phyloP scores from a whole-genome alignment of 306 rosid genomes.

The Aeschynomene evenia region DNA sequence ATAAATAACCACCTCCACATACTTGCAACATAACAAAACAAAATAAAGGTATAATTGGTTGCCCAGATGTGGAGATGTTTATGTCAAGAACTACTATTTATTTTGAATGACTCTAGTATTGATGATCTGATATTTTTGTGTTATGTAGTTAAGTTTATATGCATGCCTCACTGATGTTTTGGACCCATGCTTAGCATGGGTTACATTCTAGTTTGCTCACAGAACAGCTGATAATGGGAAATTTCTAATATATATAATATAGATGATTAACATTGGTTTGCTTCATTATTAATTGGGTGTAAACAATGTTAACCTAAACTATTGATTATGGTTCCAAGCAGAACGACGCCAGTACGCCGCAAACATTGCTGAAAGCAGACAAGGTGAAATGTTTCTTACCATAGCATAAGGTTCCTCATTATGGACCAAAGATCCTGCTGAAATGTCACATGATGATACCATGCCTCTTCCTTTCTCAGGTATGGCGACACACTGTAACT shows the following conservation, averaged over 20 bases:
- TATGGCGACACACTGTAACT: slow-evolving; percentile 52
- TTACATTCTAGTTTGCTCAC: not conserved
- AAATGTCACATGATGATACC: slow-evolving; percentile 56
- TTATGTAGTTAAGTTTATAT: no score
- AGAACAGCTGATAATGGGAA: slow-evolving; percentile 8
- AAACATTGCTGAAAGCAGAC: not conserved
- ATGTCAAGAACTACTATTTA: no score
- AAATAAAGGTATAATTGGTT: no score
- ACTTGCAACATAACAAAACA: no score
- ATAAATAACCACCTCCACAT: no score
- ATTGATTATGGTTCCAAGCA: not conserved
- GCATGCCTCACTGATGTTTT: no score
- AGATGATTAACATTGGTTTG: slow-evolving; percentile 1
- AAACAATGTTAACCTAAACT: slow-evolving; percentile 7
- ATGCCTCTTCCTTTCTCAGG: slow-evolving; percentile 70
- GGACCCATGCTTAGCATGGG: no score
- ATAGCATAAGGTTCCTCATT: slow-evolving; percentile 74
- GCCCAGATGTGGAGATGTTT: no score
- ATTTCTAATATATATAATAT: not conserved
- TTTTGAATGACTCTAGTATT: no score
- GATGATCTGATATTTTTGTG: no score
- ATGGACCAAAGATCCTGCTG: slow-evolving; percentile 68
- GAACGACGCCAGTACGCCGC: slow-evolving; percentile 6
- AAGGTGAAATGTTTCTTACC: slow-evolving; percentile 44
- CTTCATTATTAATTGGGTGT: not conserved